Evolutionary conservation across 352 stramenopile genomes (phyloP), one percentile per base, ranked within the genome.

Genomic region (Peronosclerospora sorghi): DNA sequence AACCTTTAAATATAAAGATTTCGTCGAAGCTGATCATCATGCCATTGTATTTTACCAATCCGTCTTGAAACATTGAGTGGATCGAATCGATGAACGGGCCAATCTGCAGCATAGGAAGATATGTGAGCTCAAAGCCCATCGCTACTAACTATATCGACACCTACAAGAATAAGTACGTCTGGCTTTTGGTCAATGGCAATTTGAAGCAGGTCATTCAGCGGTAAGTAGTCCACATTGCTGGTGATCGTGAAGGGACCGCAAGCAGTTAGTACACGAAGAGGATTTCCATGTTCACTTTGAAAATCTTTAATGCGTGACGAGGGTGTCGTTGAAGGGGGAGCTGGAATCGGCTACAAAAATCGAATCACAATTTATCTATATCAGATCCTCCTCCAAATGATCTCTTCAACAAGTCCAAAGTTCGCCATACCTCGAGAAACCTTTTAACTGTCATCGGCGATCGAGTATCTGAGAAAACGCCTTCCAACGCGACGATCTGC

Each of bases 11-110:
- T 32, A 92, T 29, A 47, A 89, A 92, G 18, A 89, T 77, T 19
- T 89, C 79, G 54, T 92, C 73, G 32, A 87, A 92, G 23, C 70
- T 79, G 17, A 87, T 45, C 65, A 86, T 83, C 72, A 87, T 84
- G 45, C 49, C 68, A 32, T 92, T 73, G 39, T 84, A 86, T 42
- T 73, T 65, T 10, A 86, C 72, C 20, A 91, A 46, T 9, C 88
- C 90, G 28, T 86, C 66, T 41, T 87, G 57, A 28, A 97, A 86
- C 43, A 84, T 78, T 13, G 83, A 67, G 49, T 98, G 94, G 44
- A 83, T 77, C 15, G 69, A 72, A 62, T 98, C 93, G 18, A 99
- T 95, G 70, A 99, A 99, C 10, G 95, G 95, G 12, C 95, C 95
- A 27, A 94, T 75, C 78, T 90, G 30, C 2, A 34, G n/a, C 28